A percentile compares a stretch with the other conserved stretches of the same genome.
These are phyloP conservation scores for Nannochloris sp. DNA, from an alignment of 139 green algal species.

Conservation along the genomic window DNA sequence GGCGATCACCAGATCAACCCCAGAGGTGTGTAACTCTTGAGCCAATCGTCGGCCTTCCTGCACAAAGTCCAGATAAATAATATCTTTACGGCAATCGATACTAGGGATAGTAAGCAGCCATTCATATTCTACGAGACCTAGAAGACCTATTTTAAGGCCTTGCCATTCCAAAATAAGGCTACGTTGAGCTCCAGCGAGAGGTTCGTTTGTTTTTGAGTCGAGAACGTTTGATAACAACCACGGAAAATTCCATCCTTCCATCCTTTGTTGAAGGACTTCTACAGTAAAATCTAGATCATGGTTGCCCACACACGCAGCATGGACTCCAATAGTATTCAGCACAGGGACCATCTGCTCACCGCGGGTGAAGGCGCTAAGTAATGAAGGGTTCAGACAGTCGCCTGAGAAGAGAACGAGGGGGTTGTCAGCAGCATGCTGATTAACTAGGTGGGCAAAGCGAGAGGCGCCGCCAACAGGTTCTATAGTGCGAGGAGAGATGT, in stretches of 20 bases:
- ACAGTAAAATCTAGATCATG: conserved; percentile 31
- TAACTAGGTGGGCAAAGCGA: conserved; percentile 27
- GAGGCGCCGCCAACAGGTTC: conserved; percentile 62
- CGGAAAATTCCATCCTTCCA: conserved; percentile 52
- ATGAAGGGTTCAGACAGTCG: conserved; percentile 61
- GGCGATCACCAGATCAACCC: conserved; percentile 61
- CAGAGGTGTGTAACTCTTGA: conserved; percentile 27
- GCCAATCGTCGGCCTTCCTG: conserved; percentile 38
- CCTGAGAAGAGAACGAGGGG: conserved; percentile 72
- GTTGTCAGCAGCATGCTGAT: conserved; percentile 8
- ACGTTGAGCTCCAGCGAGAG: conserved; percentile 23
- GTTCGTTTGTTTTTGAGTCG: conserved; percentile 38
- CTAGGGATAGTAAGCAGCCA: conserved; percentile 53
- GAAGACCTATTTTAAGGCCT: conserved; percentile 48
- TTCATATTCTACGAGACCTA: conserved; percentile 69
- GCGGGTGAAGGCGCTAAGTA: conserved; percentile 62
- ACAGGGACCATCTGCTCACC: conserved; percentile 72
- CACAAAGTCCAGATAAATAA: conserved; percentile 63
- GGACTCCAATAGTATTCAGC: conserved; percentile 56
- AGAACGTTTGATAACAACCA: conserved; percentile 77
- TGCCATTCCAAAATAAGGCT: conserved; percentile 22
- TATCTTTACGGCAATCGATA: conserved; percentile 33
- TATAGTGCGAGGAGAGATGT: conserved; percentile 35
- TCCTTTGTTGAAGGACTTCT: conserved; percentile 41
- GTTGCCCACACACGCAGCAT: conserved; percentile 42